These are phyloP conservation scores for California macrophylla DNA, from an alignment of 441 rosid genomes.

Conservation along the genomic window DNA sequence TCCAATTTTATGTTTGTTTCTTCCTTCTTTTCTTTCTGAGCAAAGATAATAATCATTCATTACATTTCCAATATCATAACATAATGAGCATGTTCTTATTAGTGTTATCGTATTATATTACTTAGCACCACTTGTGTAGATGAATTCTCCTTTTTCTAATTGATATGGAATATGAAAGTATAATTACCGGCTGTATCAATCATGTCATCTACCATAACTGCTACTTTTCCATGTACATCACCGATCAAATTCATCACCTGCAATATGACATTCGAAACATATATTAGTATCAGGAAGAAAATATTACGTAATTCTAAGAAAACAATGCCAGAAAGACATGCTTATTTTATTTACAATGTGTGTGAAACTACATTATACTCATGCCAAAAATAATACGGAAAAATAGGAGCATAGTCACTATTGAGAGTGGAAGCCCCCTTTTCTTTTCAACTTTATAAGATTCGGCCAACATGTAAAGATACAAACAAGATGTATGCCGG, in stretches of 20 bases:
- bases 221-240: slow-evolving; percentile 89
- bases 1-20: no score
- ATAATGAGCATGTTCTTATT: no score
- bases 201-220: slow-evolving; percentile 97
- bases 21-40: no score
- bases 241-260: slow-evolving; percentile 95
- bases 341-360: neutral
- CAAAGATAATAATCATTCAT: no score
- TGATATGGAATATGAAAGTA: neutral
- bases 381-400: no score
- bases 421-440: no score
- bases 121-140: neutral
- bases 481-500: no score
- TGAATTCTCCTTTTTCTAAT: neutral
- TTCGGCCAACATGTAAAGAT: no score
- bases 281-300: neutral
- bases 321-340: neutral
- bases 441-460: no score
- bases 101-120: neutral
- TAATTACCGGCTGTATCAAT: slow-evolving; percentile 86
- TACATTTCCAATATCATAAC: no score
- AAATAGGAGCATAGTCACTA: no score
- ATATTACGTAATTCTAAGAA: neutral
- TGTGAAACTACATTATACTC: no score
- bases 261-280: slow-evolving; percentile 13